These are phyloP conservation scores for Colletotrichum cordylinicola DNA, from an alignment of 2,329 filamentous ascomycete species.

Conservation along the genomic window DNA sequence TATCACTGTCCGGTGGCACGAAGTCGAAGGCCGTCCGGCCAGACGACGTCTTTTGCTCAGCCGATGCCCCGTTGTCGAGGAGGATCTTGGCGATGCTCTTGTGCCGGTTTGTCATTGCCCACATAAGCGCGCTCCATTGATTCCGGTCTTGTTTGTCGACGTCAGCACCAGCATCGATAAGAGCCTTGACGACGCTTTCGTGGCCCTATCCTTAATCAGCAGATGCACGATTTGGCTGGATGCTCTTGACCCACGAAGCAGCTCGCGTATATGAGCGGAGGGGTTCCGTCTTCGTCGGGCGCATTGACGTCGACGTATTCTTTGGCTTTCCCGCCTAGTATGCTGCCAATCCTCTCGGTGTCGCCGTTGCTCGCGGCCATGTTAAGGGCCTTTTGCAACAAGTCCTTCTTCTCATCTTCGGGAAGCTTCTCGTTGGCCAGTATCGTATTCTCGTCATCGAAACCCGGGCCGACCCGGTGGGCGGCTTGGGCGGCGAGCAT, in stretches of 20 bases:
- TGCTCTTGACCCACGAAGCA: slow-evolving; percentile 76
- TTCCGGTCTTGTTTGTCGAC: slow-evolving; percentile 96
- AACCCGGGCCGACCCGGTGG: slow-evolving; percentile 74
- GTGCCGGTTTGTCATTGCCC: slow-evolving; percentile 98
- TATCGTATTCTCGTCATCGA: slow-evolving; percentile 82
- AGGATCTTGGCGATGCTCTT: slow-evolving; percentile 94
- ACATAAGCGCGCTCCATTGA: slow-evolving; percentile 98
- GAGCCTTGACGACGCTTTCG: slow-evolving; percentile 81
- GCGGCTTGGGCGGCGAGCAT: slow-evolving; percentile 96
- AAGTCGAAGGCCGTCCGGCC: slow-evolving; percentile 96
- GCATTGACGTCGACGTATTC: slow-evolving; percentile 84
- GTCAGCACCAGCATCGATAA: slow-evolving; percentile 84
- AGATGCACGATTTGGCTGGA: background rate
- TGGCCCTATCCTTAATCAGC: slow-evolving; percentile 67
- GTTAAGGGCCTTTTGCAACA: slow-evolving; percentile 86
- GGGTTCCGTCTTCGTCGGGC: slow-evolving; percentile 91
- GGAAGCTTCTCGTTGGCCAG: slow-evolving; percentile 76
- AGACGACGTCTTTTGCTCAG: slow-evolving; percentile 92
- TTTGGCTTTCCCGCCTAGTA: slow-evolving; percentile 77
- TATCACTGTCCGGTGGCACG: slow-evolving; percentile 92
- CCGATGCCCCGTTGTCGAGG: slow-evolving; percentile 92
- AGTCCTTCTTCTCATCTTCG: slow-evolving; percentile 76
- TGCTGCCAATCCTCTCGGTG: slow-evolving; percentile 76
- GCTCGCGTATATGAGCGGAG: slow-evolving; percentile 96
- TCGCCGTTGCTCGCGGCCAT: slow-evolving; percentile 98